A percentile compares a stretch with the other conserved stretches of the same genome.
Evolutionary conservation across 2,329 filamentous ascomycete species (phyloP).

Genomic region (Aspergillus ochraceus): DNA sequence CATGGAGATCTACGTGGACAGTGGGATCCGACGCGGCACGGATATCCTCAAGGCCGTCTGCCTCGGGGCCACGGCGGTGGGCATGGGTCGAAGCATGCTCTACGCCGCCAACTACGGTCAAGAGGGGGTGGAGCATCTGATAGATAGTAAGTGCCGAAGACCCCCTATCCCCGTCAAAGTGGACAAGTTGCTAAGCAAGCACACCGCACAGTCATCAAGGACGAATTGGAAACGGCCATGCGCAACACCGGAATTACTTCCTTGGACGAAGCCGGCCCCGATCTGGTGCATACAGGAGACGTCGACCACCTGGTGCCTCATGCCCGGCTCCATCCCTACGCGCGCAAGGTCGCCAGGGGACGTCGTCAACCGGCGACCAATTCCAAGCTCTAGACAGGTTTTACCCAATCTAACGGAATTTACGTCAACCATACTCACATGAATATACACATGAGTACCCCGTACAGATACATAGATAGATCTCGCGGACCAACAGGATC

Average conservation of each 20-base stretch:
- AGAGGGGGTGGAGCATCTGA: slow-evolving; percentile 55
- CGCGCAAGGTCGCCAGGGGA: slow-evolving; percentile 34
- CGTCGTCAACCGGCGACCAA: slow-evolving; percentile 15
- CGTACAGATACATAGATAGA: not conserved
- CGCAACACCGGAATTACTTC: slow-evolving; percentile 48
- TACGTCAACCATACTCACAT: no score
- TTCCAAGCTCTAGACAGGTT: slow-evolving; percentile 28
- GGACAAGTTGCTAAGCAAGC: not conserved
- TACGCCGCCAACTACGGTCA: slow-evolving; percentile 57
- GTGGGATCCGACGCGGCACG: slow-evolving; percentile 54
- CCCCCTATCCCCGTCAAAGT: not conserved
- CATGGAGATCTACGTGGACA: slow-evolving; percentile 56
- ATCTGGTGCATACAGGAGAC: slow-evolving; percentile 49
- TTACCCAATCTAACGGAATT: not conserved
- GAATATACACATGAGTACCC: no score
- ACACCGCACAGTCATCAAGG: slow-evolving; percentile 39
- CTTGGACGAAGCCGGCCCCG: slow-evolving; percentile 44
- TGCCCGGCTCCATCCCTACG: slow-evolving; percentile 44
- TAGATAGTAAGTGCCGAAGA: slow-evolving; percentile 50
- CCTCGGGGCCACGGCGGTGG: slow-evolving; percentile 55
- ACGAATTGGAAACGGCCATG: slow-evolving; percentile 52
- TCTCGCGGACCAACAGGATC: not conserved
- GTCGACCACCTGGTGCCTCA: slow-evolving; percentile 52
- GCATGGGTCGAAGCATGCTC: slow-evolving; percentile 54
- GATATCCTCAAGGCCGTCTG: slow-evolving; percentile 58